phyloP scores from a whole-genome alignment of 768 basidiomycete species.

The Gyrodon lividus region DNA sequence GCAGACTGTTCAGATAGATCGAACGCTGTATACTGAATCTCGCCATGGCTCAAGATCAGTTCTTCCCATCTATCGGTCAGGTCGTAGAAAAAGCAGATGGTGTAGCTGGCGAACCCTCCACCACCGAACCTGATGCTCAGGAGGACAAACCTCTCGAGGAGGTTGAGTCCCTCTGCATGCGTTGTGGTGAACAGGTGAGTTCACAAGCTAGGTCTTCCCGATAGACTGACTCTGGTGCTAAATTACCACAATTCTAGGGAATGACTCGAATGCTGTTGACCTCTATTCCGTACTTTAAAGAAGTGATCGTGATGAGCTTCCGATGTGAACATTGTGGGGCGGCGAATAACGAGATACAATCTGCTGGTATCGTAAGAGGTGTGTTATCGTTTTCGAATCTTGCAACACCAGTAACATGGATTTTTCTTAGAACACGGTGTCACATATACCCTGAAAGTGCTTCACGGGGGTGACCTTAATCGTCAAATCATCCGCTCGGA shows the following conservation, averaged over 20 bases:
- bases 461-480: slow-evolving; percentile 74
- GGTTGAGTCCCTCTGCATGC: slow-evolving; percentile 92
- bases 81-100: slow-evolving; percentile 50
- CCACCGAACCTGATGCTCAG: slow-evolving; percentile 37
- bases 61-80: slow-evolving; percentile 61
- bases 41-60: slow-evolving; percentile 28
- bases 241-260: slow-evolving; percentile 54
- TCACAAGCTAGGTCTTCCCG: background rate
- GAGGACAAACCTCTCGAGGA: slow-evolving; percentile 63
- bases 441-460: slow-evolving; percentile 76
- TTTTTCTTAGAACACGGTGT: slow-evolving; percentile 69
- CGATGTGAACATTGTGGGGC: slow-evolving; percentile 90
- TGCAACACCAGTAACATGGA: background rate
- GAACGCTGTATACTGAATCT: no score
- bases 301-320: slow-evolving; percentile 96
- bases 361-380: slow-evolving; percentile 86
- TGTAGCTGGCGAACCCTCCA: slow-evolving; percentile 26
- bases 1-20: no score
- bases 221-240: slow-evolving; percentile 7
- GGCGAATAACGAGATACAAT: slow-evolving; percentile 91
- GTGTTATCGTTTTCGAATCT: slow-evolving; percentile 26
- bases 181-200: slow-evolving; percentile 84
- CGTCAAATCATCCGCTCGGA: slow-evolving; percentile 92
- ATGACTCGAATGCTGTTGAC: slow-evolving; percentile 86
- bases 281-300: slow-evolving; percentile 91